Evolutionary conservation across 768 basidiomycete genomes (phyloP), one percentile per base, ranked within the genome.

Genomic region (Pulveroboletus sp.): DNA sequence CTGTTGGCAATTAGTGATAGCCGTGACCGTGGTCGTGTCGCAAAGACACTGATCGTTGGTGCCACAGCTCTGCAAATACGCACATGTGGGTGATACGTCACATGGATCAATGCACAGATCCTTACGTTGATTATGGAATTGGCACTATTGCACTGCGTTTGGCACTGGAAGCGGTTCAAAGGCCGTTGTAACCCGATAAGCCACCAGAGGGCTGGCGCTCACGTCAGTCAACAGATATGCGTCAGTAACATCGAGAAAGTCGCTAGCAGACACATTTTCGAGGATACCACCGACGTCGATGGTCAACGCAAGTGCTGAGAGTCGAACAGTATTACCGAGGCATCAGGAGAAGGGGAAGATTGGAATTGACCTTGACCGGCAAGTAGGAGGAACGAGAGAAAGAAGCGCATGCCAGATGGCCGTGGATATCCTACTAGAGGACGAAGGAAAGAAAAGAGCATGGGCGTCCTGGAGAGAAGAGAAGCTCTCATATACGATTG

Each of bases 1-100:
- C 58, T 82, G 79, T 64, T 89, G 77, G 68, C 86, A 86, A 31
- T 58, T 43, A 2, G 72, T 66, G 48, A 89, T 65, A 1, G 68
- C 56, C 1, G 63, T 49, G 30, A 80, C 72, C 4, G 76, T 76
- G 8, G 51, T 60, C 13, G 66, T 51, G 15, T 51, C 58, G 71
- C 87, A 89, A 24, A 86, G 72, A 62, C 86, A 89, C 17, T 54
- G 51, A 31, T 76, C 65, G 54, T 79, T 54, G 9, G 53, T 69
- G 15, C 63, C 62, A 65, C 86, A 86, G 21, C 58, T 65, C 60
- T 74, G 51, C 36, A 66, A 13, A 8, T 21, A 15, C 24, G 9
- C n/a, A 43, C 26, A 36, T 13, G 39, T 18, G 21, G 21, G 21
- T 21, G 21, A 21, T 21, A 21, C 4, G 33, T 21, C 8, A 21